These are phyloP conservation scores for Triglochin maritima DNA, from an alignment of 106 monocot genomes.

Conservation along the genomic window DNA sequence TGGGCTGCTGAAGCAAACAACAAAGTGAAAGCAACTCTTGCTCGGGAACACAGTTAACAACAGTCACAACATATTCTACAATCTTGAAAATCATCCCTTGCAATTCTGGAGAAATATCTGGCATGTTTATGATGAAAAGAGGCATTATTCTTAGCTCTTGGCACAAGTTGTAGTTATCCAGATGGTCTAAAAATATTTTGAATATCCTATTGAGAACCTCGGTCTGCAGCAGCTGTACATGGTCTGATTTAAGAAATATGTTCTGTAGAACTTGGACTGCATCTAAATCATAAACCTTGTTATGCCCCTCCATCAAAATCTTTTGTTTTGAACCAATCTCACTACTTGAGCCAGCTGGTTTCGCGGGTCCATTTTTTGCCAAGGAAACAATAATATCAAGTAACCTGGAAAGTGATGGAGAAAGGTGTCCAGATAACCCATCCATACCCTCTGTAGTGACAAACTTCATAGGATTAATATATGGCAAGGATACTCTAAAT, in stretches of 20 bases:
- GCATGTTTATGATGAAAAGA: conserved; percentile 89
- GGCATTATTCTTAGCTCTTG: conserved; percentile 80
- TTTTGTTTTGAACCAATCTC: conserved; percentile 23
- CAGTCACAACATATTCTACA: conserved; percentile 92
- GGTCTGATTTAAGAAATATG: conserved; percentile 90
- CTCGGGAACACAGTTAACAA: conserved; percentile 91
- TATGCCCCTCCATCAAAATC: conserved; percentile 43
- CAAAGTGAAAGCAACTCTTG: conserved; percentile 97
- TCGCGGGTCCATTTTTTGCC: conserved; percentile 64
- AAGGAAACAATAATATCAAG: conserved; percentile 93
- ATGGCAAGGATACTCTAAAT: neutral
- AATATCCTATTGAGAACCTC: conserved; percentile 95
- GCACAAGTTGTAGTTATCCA: conserved; percentile 86
- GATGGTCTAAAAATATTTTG: conserved; percentile 88
- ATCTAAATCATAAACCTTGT: conserved; percentile 80
- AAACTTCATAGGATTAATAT: conserved; percentile 6
- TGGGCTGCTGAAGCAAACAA: conserved; percentile 90
- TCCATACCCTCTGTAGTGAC: conserved; percentile 16
- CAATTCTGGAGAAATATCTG: conserved; percentile 59
- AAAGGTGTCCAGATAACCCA: conserved; percentile 31
- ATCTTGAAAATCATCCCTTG: conserved; percentile 94
- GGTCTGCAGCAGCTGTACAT: conserved; percentile 63
- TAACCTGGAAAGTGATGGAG: conserved; percentile 61
- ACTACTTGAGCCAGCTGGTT: conserved; percentile 45
- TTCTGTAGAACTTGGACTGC: conserved; percentile 97